Base-by-base conservation (phyloP, 208 protist genomes). In the Endotrypanum monterogeii region DNA sequence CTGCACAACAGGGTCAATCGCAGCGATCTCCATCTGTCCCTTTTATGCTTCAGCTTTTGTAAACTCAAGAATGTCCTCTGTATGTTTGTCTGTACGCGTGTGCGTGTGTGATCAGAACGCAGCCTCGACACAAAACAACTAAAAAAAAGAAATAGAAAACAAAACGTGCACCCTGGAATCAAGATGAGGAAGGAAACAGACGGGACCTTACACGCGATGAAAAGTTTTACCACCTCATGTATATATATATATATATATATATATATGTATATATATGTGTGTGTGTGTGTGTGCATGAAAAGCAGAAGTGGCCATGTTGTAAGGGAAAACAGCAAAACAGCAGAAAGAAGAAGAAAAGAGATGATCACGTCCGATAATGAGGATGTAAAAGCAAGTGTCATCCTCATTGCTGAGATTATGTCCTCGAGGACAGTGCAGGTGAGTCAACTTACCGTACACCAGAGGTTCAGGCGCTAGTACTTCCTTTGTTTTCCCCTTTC, bases 1-100 rank as follows among this genome's bases (percentile, higher is more conserved):
- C 39, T 74, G 84, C 28, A 81, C 41, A 2, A 76, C 80, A 57
- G 61, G 62, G 20, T 83, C 85, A 52, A 72, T 65, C 55, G 70
- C 52, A 14, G 70, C 54, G 3, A 70, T n/a, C 58, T 82, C 72
- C 77, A 77, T 77, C 1, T 69, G 37, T 44, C 30, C 51, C 39
- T 41, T 8, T 70, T 77, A 0, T 69, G 35, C 37, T 35, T 41
- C 37, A 30, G 14, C 23, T 44, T 44, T 30, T 46, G 60, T 48
- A 37, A 14, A 48, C 44, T 14, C 44, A 48, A 5, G 44, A 14
- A 11, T 48, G 8, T 11, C 12, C 12, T 48, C 12, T 48, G 12
- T 48, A 11, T 48, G 12, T 48, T 5, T 48, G 8, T 5, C 8
- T 48, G 44, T 48, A 11, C 12, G 44, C 12, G 8, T 48, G 44